Evolutionary conservation across 2,329 filamentous ascomycete species (phyloP), one percentile per base, ranked within the genome.

Genomic region (Tolypocladium inflatum): DNA sequence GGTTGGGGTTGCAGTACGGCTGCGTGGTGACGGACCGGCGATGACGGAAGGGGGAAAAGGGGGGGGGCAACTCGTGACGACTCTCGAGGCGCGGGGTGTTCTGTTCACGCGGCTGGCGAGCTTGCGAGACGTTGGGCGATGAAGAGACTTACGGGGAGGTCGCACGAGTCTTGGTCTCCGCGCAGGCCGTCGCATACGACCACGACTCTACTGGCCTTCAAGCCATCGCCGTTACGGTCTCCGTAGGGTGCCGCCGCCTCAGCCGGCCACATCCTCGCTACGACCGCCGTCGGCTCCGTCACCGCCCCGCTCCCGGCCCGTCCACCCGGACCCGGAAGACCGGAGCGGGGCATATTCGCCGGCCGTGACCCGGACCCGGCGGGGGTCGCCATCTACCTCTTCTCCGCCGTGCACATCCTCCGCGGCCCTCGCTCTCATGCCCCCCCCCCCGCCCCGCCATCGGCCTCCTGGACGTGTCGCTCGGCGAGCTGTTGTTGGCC

Each of bases 391-490:
- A 63, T 70, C 38, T 54, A 60, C 5, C 56, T 62, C 39, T 67
- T 71, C 23, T 63, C 64, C 10, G 52, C 62, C 33, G 61, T 66
- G 9, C 69, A 69, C 60, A 59, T 70, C 53, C 45, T 65, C 17
- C 66, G 70, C 53, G 69, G 68, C 54, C 54, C 50, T 70, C 23
- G 64, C 63, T 19, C 60, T 69, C 39, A 60, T 71, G 26, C 4
- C 4, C 26, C 3, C 6, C 26, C 67, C 15, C n/a, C n/a, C 59
- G 63, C 59, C 67, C 67, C 15, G 64, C 63, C 57, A 67, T 66
- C 26, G 66, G 66, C 56, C 56, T 71, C 11, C 68, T 70, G 39
- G 69, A 72, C 54, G 59, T 70, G 10, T 55, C 72, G 6, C 65
- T 72, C 13, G 64, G 67, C 0, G 69, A 67, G 0, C 58, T 71